phyloP scores from a whole-genome alignment of 129 eudicot species.

The Mikania micrantha region DNA sequence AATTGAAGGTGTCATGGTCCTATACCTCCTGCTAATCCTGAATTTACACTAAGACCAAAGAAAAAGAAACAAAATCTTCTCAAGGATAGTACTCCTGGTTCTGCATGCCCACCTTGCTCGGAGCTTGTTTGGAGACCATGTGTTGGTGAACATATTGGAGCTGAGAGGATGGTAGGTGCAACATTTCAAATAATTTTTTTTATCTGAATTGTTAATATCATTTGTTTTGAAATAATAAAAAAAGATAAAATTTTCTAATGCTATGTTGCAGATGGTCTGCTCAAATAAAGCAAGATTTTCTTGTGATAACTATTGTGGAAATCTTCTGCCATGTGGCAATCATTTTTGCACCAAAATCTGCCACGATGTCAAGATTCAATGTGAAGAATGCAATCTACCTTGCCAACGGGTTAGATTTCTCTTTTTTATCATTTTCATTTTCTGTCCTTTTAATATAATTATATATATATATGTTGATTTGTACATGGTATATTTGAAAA shows the following conservation, averaged over 20 bases:
- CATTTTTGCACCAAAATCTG: conserved; percentile 90
- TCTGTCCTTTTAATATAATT: neutral
- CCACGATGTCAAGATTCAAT: conserved; percentile 53
- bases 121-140: conserved; percentile 88
- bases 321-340: conserved; percentile 84
- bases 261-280: conserved; percentile 76
- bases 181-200: neutral
- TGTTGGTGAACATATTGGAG: conserved; percentile 74
- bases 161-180: conserved; percentile 72
- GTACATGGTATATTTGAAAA: neutral
- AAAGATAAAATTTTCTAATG: neutral
- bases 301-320: conserved; percentile 88
- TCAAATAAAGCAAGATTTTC: conserved; percentile 60
- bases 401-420: conserved; percentile 64
- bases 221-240: neutral
- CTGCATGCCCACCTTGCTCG: conserved; percentile 83
- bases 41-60: conserved; percentile 81
- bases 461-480: neutral
- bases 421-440: neutral
- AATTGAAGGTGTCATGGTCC: conserved; percentile 85
- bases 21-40: conserved; percentile 83
- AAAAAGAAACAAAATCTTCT: conserved; percentile 53
- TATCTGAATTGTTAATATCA: neutral
- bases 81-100: conserved; percentile 66
- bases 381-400: conserved; percentile 74